These are phyloP conservation scores for Colletotrichum tropicicola DNA, from an alignment of 2,329 filamentous ascomycete species.

Conservation along the genomic window DNA sequence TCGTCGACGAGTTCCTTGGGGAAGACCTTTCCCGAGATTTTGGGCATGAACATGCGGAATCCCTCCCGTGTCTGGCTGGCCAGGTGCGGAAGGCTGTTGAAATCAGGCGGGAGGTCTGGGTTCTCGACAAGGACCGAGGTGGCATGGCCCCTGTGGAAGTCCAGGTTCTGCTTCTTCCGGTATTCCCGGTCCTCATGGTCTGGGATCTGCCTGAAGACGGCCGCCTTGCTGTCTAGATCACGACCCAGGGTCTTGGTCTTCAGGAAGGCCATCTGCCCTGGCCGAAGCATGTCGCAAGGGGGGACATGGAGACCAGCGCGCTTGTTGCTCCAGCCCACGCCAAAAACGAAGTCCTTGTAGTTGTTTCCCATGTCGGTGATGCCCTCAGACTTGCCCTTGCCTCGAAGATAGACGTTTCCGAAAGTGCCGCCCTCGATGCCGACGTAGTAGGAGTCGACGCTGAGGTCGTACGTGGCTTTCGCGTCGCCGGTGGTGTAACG, in stretches of 20 bases:
- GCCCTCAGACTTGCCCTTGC: too few relatives aligned
- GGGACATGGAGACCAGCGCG: not conserved
- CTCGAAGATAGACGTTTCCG: not conserved
- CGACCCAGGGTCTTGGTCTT: too few relatives aligned
- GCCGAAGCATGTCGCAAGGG: slow-evolving; percentile 2
- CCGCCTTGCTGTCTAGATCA: too few relatives aligned
- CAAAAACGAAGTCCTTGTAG: not conserved
- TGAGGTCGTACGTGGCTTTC: not conserved
- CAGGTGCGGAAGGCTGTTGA: not conserved
- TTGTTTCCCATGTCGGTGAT: not conserved
- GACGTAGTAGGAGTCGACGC: not conserved
- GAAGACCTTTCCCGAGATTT: not conserved
- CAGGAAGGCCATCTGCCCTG: not conserved
- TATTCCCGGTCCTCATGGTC: not conserved
- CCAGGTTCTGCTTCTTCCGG: not conserved
- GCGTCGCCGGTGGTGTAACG: not conserved
- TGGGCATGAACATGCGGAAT: slow-evolving; percentile 7
- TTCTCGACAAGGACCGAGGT: not conserved
- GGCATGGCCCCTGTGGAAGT: not conserved
- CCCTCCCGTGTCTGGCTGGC: not conserved
- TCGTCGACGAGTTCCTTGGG: not conserved
- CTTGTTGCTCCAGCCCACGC: too few relatives aligned
- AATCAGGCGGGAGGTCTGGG: not conserved
- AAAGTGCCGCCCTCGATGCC: not conserved
- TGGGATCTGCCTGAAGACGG: not conserved